Evolutionary conservation across 2,329 filamentous ascomycete genomes (phyloP).

Genomic region (Monilinia fructigena): DNA sequence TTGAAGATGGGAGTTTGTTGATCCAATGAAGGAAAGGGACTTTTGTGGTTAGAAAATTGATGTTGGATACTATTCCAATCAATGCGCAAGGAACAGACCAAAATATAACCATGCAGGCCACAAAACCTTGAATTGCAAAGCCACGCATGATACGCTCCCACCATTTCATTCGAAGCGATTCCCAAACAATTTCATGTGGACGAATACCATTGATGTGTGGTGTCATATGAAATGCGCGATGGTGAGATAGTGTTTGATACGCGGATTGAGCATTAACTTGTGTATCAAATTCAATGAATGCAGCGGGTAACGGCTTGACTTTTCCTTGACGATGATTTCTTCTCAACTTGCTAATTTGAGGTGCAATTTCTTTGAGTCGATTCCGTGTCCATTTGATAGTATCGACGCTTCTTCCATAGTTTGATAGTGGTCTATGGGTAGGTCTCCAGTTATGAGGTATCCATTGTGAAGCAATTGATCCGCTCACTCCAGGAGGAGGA

Average conservation of each 20-base stretch:
- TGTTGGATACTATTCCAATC: slow-evolving; percentile 63
- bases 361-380: slow-evolving; percentile 38
- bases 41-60: slow-evolving; percentile 53
- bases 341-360: slow-evolving; percentile 39
- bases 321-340: slow-evolving; percentile 47
- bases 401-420: slow-evolving; percentile 41
- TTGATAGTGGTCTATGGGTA: slow-evolving; percentile 41
- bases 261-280: slow-evolving; percentile 62
- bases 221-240: slow-evolving; percentile 61
- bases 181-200: slow-evolving; percentile 64
- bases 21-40: slow-evolving; percentile 58
- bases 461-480: slow-evolving; percentile 42
- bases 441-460: slow-evolving; percentile 38
- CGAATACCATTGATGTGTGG: slow-evolving; percentile 62
- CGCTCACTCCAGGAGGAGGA: slow-evolving; percentile 39
- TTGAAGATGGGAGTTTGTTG: slow-evolving; percentile 51
- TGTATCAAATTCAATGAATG: slow-evolving; percentile 65
- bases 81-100: slow-evolving; percentile 68
- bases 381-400: slow-evolving; percentile 43
- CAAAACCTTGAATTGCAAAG: slow-evolving; percentile 50
- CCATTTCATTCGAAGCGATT: slow-evolving; percentile 63
- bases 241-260: slow-evolving; percentile 63
- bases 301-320: slow-evolving; percentile 54
- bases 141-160: slow-evolving; percentile 58
- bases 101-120: slow-evolving; percentile 60